Evolutionary conservation across 2,329 filamentous ascomycete genomes (phyloP).

Genomic region (Aspergillus fischeri): DNA sequence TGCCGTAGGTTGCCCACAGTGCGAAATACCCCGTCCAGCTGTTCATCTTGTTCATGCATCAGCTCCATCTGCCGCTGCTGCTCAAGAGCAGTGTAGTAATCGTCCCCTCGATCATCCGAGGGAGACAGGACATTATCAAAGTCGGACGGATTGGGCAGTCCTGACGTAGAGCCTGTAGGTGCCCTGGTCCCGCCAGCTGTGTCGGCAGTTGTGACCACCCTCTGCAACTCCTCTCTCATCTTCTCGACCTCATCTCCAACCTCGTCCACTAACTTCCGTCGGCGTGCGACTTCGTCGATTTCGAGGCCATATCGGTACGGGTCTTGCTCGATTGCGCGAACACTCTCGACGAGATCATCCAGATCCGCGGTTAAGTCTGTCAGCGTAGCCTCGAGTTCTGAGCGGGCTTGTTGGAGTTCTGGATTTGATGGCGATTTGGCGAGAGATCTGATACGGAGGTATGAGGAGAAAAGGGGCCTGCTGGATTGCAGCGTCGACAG

Average conservation of each 20-base stretch:
- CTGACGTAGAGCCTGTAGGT: slow-evolving; percentile 13
- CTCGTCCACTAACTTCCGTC: slow-evolving; percentile 79
- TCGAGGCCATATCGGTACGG: slow-evolving; percentile 85
- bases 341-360: slow-evolving; percentile 79
- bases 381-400: slow-evolving; percentile 75
- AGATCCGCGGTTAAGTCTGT: slow-evolving; percentile 78
- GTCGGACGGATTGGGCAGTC: slow-evolving; percentile 57
- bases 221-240: slow-evolving; percentile 78
- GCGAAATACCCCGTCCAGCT: slow-evolving; percentile 85
- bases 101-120: slow-evolving; percentile 48
- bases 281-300: slow-evolving; percentile 72
- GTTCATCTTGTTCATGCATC: slow-evolving; percentile 91
- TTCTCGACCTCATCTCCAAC: slow-evolving; percentile 83
- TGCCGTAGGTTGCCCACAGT: slow-evolving; percentile 86
- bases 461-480: slow-evolving; percentile 86
- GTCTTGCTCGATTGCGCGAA: slow-evolving; percentile 80
- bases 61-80: slow-evolving; percentile 86
- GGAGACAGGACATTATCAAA: slow-evolving; percentile 44
- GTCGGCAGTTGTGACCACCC: slow-evolving; percentile 47
- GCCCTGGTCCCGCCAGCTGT: slow-evolving; percentile 5
- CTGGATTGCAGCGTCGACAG: slow-evolving; percentile 74
- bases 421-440: slow-evolving; percentile 67
- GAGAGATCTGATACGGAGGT: slow-evolving; percentile 90
- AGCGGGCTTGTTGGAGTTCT: slow-evolving; percentile 59
- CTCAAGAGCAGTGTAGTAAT: slow-evolving; percentile 77